Conservation (phyloP, 2,329 filamentous ascomycete species). For the Neofusicoccum umdonicola region DNA sequence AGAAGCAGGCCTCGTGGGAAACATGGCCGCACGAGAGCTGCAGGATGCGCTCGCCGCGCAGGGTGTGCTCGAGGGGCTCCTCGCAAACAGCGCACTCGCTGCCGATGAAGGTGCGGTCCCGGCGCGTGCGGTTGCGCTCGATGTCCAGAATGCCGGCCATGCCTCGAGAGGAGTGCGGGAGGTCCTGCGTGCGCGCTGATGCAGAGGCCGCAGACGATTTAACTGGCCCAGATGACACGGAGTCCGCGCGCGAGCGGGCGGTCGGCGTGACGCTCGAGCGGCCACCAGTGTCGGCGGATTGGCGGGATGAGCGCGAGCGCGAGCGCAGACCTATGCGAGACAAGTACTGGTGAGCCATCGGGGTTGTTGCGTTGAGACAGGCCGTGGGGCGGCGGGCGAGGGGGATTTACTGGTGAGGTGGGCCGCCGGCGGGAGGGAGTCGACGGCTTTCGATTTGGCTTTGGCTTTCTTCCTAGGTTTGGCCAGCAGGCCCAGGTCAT, state of each 20-base stretch:
- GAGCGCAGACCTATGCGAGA: slow-evolving; percentile 17
- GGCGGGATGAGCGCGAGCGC: slow-evolving; percentile 16
- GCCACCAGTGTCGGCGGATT: neutral
- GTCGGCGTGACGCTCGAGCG: slow-evolving; percentile 14
- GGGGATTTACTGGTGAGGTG: slow-evolving; percentile 9
- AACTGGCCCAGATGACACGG: slow-evolving; percentile 15
- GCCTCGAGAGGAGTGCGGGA: slow-evolving; percentile 30
- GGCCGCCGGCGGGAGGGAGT: neutral
- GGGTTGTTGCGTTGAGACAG: slow-evolving; percentile 12
- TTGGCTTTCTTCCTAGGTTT: slow-evolving; percentile 16
- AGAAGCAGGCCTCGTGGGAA: slow-evolving; percentile 96
- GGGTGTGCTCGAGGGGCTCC: slow-evolving; percentile 90
- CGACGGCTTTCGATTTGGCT: neutral
- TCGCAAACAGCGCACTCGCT: slow-evolving; percentile 95
- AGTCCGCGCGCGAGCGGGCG: slow-evolving; percentile 12
- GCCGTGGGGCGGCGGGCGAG: neutral
- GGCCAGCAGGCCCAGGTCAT: slow-evolving; percentile 18
- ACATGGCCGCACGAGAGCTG: slow-evolving; percentile 98
- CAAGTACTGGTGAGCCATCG: slow-evolving; percentile 18
- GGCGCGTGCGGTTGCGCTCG: slow-evolving; percentile 74
- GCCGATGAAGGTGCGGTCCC: slow-evolving; percentile 93
- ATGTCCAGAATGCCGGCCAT: slow-evolving; percentile 69
- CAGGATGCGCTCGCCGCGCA: slow-evolving; percentile 88
- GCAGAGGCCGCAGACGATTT: slow-evolving; percentile 9
- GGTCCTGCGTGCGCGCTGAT: slow-evolving; percentile 14